These are phyloP conservation scores for Carnegiea gigantea DNA, from an alignment of 179 eudicot genomes.

Conservation along the genomic window DNA sequence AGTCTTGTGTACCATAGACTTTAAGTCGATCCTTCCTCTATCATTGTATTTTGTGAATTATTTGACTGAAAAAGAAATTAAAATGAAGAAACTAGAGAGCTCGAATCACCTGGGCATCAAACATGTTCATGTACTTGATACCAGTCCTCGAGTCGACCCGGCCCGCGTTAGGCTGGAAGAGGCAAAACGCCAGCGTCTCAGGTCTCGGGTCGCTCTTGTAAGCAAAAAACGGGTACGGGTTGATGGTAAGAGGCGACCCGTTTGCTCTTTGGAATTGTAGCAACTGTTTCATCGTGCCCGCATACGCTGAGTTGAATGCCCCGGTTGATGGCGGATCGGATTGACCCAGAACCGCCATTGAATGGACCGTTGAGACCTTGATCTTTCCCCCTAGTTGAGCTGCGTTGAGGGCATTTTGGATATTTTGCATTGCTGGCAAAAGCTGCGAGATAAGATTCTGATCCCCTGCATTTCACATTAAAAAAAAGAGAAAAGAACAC, in stretches of 20 bases:
- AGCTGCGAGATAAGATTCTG: slow-evolving; percentile 57
- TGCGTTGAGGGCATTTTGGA: slow-evolving; percentile 58
- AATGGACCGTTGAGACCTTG: slow-evolving; percentile 88
- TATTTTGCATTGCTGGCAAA: slow-evolving; percentile 76
- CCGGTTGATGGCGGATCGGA: slow-evolving; percentile 94
- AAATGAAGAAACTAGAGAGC: background rate
- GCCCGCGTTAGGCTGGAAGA: slow-evolving; percentile 86
- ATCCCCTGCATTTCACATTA: slow-evolving; percentile 38
- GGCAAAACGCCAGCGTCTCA: slow-evolving; percentile 79
- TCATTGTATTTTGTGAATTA: no score
- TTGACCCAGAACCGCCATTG: slow-evolving; percentile 73
- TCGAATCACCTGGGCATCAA: slow-evolving; percentile 84
- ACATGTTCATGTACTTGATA: slow-evolving; percentile 92
- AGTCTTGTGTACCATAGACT: no score
- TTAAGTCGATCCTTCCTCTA: no score
- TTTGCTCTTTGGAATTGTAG: slow-evolving; percentile 60
- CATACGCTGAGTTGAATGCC: slow-evolving; percentile 53
- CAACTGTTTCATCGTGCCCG: slow-evolving; percentile 57
- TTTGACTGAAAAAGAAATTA: background rate
- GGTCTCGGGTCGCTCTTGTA: slow-evolving; percentile 85
- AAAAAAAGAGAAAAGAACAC: no score
- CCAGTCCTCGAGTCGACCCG: slow-evolving; percentile 66
- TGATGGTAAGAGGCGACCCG: slow-evolving; percentile 73
- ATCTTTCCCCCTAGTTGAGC: slow-evolving; percentile 64
- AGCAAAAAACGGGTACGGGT: slow-evolving; percentile 95